Evolutionary conservation across 352 stramenopile species (phyloP), one percentile per base, ranked within the genome.

Genomic region (Pythium brachiatum): DNA sequence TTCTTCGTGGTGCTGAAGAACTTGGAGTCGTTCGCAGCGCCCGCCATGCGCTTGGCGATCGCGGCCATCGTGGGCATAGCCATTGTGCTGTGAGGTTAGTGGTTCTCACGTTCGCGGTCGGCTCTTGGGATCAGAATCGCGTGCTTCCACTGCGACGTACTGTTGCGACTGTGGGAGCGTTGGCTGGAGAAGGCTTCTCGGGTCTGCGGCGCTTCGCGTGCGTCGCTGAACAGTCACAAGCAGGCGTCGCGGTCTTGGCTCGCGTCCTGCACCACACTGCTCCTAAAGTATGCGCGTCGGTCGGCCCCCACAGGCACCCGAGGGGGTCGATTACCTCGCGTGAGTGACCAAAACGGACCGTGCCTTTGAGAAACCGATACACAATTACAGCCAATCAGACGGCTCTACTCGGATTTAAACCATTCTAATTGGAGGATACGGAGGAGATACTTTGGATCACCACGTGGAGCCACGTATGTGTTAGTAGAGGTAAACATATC

Each of bases 1-100:
- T 99, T 99, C 80, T 99, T 99, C 36, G 96, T 98, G 38, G 97
- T 99, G 62, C 94, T 99, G 74, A 99, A 99, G 84, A 99, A 99
- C 62, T 97, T 97, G 72, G 88, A 97, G 80, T 99, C 97, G 64
- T 97, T 98, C 25, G 95, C 92, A 44, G 90, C 92, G 62, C 86
- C 86, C 3, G 83, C 83, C 75, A 94, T 94, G 73, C 83, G 83
- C 80, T 94, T 94, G 66, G 86, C 86, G 58, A 94, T 86, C 65
- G 85, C 86, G 31, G 83, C 83, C 86, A 94, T 94, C 67, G 86
- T 91, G 18, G 86, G 83, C 86, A 94, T 92, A 66, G 83, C 81
- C 83, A 92, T 92, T 15, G 43, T 74, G 16, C 16, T 52, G n/a
- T 6, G 36, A 11, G 13, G 32, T 43, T 26, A 8, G 12, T 50